These are phyloP conservation scores for Ganoderma sinense DNA, from an alignment of 1,284 basidiomycete species.

Conservation along the genomic window DNA sequence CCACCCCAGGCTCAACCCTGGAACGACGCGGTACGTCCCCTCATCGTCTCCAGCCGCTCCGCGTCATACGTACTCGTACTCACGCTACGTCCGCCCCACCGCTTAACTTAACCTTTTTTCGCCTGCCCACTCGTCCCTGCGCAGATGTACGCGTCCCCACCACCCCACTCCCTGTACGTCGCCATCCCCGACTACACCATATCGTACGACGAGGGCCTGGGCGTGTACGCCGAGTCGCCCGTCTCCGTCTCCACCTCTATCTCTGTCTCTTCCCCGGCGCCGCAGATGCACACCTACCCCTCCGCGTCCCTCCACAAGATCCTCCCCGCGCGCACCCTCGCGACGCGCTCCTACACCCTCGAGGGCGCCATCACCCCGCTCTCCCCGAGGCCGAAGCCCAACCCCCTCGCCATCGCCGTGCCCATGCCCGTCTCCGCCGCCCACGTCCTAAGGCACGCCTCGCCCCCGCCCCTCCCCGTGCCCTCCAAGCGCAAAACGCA, in stretches of 20 bases:
- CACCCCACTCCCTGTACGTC: constrained; percentile 9
- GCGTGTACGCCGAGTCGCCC: constrained; percentile 14
- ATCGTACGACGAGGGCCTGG: constrained; percentile 3
- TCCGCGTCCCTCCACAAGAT: constrained; percentile 8
- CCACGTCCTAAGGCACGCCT: background rate
- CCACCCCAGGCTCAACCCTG: background rate
- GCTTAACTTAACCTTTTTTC: background rate
- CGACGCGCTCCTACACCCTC: constrained; percentile 30
- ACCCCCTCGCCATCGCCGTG: background rate
- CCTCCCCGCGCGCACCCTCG: constrained; percentile 13
- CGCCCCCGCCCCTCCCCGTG: background rate
- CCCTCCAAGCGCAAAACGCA: constrained; percentile 7
- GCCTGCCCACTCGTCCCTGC: background rate
- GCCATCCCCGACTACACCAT: constrained; percentile 6
- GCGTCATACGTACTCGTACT: background rate
- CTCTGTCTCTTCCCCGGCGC: no score
- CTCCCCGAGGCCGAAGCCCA: constrained; percentile 6
- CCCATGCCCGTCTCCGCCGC: no score
- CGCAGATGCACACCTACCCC: background rate
- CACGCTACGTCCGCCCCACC: background rate
- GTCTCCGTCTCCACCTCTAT: no score
- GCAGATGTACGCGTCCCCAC: constrained; percentile 13
- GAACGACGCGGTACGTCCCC: constrained; percentile 4
- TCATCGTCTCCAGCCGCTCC: background rate
- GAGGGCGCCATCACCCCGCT: constrained; percentile 31